Conservation (phyloP, 257 asterid species). For the Lycium ferocissimum region DNA sequence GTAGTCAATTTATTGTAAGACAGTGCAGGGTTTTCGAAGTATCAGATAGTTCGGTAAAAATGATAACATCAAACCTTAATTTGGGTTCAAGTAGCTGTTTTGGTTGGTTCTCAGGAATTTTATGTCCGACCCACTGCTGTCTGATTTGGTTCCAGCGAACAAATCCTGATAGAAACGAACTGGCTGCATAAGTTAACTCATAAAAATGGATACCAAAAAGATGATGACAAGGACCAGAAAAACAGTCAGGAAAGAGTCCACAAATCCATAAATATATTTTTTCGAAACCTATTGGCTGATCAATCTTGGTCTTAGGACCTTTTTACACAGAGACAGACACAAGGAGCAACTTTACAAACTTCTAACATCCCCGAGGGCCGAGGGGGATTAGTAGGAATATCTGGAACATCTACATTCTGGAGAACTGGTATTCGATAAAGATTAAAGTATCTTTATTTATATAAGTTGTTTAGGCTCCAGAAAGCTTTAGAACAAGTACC, state of each 20-base stretch:
- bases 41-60: background rate
- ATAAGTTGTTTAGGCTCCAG: background rate
- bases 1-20: constrained; percentile 1
- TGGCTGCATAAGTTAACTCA: constrained; percentile 30
- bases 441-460: no score
- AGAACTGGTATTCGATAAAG: background rate
- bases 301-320: background rate
- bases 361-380: background rate
- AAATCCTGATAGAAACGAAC: constrained; percentile 56
- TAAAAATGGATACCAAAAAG: background rate
- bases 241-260: background rate
- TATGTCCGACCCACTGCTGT: constrained; percentile 72
- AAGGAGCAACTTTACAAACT: background rate
- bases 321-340: background rate
- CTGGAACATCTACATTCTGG: background rate
- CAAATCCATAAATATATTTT: background rate
- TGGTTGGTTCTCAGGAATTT: constrained; percentile 43
- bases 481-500: background rate
- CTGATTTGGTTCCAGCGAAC: constrained; percentile 78
- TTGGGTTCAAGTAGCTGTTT: constrained; percentile 63
- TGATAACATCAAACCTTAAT: constrained; percentile 56
- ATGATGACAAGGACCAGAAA: constrained; percentile 4
- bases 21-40: background rate
- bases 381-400: constrained; percentile 9
- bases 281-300: background rate